Conservation (phyloP, 176 grass and related monocot genomes). For the Thalia dealbata region DNA sequence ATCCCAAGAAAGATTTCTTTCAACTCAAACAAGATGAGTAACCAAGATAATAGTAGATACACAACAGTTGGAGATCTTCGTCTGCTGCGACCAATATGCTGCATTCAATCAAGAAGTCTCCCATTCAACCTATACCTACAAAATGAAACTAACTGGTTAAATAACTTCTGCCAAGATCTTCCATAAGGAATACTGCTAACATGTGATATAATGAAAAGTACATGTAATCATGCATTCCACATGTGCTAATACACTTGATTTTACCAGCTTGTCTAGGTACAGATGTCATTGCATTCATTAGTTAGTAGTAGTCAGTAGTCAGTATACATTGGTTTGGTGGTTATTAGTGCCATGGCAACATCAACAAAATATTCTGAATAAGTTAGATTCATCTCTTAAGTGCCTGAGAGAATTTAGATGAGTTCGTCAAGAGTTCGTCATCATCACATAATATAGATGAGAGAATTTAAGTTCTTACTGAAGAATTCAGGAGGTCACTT, state of each 20-base stretch:
- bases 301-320: too few species aligned
- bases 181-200: not conserved
- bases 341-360: too few species aligned
- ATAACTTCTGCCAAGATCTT: not conserved
- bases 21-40: not conserved
- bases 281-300: too few species aligned
- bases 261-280: too few species aligned
- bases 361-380: too few species aligned
- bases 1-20: slow-evolving; percentile 5
- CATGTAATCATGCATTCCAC: too few species aligned
- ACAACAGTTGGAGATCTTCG: not conserved
- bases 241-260: too few species aligned
- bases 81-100: not conserved
- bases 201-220: too few species aligned
- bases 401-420: too few species aligned
- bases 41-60: not conserved
- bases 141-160: not conserved
- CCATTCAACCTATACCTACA: not conserved
- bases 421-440: too few species aligned
- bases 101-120: not conserved
- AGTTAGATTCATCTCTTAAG: too few species aligned
- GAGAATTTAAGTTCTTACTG: not conserved
- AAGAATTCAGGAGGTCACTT: slow-evolving; percentile 12
- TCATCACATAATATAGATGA: not conserved
- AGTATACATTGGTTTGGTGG: too few species aligned